Evolutionary conservation across 805 yeast genomes (phyloP).

Genomic region (Pichia ethanolica): DNA sequence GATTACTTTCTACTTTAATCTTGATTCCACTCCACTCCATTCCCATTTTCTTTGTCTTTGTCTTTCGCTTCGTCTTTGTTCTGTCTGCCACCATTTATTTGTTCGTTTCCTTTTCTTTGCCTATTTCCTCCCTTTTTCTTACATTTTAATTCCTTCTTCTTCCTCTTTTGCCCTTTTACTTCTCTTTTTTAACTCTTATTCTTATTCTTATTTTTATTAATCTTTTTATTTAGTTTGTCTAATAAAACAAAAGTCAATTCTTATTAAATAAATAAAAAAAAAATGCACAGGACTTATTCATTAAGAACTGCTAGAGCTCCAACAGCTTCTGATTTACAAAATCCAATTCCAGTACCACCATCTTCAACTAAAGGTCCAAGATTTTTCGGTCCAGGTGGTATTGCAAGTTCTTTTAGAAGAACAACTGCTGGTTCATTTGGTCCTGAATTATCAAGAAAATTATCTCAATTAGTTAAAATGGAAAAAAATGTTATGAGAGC

Average conservation of each 20-base stretch:
- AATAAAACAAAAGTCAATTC: too few species aligned
- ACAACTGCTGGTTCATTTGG: constrained; percentile 73
- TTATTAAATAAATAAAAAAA: not conserved
- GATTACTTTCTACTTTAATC: too few species aligned
- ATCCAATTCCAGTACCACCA: constrained; percentile 76
- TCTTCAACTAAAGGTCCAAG: constrained; percentile 51
- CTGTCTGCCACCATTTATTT: not conserved
- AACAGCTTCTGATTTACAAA: constrained; percentile 70
- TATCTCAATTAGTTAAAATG: constrained; percentile 67
- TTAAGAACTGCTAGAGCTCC: constrained; percentile 74
- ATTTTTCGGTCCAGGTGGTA: constrained; percentile 81
- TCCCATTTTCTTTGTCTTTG: too few species aligned
- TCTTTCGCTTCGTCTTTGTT: not conserved
- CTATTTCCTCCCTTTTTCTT: not conserved
- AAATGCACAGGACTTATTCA: constrained; percentile 81
- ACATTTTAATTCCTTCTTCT: not conserved
- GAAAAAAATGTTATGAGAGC: constrained; percentile 78
- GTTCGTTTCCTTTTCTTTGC: not conserved
- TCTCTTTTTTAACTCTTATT: not conserved
- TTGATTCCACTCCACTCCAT: too few species aligned
- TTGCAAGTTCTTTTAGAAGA: constrained; percentile 44
- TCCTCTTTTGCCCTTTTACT: too few species aligned
- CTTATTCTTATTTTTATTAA: not conserved
- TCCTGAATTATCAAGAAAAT: constrained; percentile 70
- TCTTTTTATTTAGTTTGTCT: too few species aligned